Percentiles rank a stretch among this genome's conserved stretches.
These are phyloP conservation scores for Bolboschoenoplectus hybrid DNA, from an alignment of 202 grass and related monocot species.

Conservation along the genomic window DNA sequence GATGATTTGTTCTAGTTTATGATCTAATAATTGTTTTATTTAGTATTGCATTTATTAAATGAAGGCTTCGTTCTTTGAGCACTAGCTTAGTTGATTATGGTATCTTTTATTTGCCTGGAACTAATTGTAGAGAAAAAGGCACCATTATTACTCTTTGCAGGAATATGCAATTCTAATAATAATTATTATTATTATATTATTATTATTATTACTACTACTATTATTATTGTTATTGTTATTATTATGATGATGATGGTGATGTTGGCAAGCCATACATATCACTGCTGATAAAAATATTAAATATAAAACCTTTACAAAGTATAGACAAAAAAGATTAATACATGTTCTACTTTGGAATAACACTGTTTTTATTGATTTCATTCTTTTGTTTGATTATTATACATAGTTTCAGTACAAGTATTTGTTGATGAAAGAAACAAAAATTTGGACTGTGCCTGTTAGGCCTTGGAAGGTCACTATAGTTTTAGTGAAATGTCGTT, in stretches of 20 bases:
- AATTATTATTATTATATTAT: background rate
- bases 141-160: background rate
- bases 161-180: background rate
- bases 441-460: background rate
- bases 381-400: background rate
- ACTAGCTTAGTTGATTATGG: background rate
- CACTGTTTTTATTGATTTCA: constrained; percentile 6
- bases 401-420: background rate
- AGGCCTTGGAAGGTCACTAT: background rate
- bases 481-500: background rate
- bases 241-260: too few species aligned
- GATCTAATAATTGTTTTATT: background rate
- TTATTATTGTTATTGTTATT: too few species aligned
- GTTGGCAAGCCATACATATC: constrained; percentile 10
- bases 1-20: background rate
- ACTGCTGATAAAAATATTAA: background rate
- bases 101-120: background rate
- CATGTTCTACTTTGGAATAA: background rate
- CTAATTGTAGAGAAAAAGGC: background rate
- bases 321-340: background rate
- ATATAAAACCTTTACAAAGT: background rate
- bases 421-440: background rate
- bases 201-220: background rate
- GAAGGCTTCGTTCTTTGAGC: background rate
- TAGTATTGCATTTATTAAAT: background rate